Evolutionary conservation across 2,329 filamentous ascomycete species (phyloP).

Genomic region (Fusarium irregulare): DNA sequence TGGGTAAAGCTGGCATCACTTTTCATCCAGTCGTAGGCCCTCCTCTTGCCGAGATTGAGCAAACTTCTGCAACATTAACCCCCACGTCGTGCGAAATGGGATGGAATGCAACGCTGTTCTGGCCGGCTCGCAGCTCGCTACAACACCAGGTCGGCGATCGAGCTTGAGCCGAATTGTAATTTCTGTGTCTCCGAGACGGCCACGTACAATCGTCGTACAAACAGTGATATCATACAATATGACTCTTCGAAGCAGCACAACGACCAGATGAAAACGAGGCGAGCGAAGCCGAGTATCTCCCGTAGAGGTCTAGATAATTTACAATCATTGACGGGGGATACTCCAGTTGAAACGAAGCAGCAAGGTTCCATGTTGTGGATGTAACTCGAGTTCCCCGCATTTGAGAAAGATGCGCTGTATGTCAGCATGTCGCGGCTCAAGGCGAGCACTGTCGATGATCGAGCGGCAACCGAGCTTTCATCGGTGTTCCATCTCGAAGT

Average conservation of each 20-base stretch:
- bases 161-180: background rate
- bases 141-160: background rate
- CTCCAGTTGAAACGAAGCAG: background rate
- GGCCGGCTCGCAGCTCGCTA: background rate
- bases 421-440: background rate
- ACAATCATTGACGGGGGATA: too few species aligned
- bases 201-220: background rate
- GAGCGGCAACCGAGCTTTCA: background rate
- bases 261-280: background rate
- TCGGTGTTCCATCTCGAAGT: too few species aligned
- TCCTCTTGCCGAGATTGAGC: background rate
- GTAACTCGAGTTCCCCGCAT: background rate
- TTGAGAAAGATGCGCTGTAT: background rate
- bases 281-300: too few species aligned
- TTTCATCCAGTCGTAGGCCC: background rate
- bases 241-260: too few species aligned
- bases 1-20: background rate
- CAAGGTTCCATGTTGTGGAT: too few species aligned
- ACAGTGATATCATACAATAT: too few species aligned
- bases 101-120: background rate
- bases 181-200: too few species aligned
- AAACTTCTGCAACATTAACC: background rate
- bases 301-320: too few species aligned
- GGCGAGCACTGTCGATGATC: background rate
- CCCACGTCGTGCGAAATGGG: background rate